These are phyloP conservation scores for Microthyrium microscopicum DNA, from an alignment of 2,329 filamentous ascomycete species.

Conservation along the genomic window DNA sequence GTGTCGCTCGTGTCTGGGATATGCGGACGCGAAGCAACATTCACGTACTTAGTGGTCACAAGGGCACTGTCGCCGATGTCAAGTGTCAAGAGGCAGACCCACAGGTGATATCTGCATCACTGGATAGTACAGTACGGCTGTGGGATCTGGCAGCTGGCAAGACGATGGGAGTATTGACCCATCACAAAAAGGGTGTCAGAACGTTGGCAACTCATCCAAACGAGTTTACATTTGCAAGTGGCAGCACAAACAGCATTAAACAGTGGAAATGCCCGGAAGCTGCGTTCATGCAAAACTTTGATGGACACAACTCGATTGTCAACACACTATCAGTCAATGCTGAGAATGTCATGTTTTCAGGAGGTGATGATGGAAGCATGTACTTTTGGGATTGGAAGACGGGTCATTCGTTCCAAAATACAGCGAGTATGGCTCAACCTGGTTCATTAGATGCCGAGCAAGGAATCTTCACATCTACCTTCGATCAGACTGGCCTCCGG, in stretches of 20 bases:
- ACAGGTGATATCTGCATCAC: conserved; percentile 82
- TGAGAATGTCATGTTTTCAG: conserved; percentile 87
- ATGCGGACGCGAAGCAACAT: conserved; percentile 95
- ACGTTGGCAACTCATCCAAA: conserved; percentile 69
- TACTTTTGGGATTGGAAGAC: conserved; percentile 99
- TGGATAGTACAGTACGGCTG: conserved; percentile 78
- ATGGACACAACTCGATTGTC: conserved; percentile 91
- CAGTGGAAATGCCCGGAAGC: conserved; percentile 99
- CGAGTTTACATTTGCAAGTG: conserved; percentile 92
- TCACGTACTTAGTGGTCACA: conserved; percentile 83
- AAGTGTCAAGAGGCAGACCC: conserved; percentile 93
- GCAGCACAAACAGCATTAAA: conserved; percentile 86
- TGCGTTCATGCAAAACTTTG: conserved; percentile 98
- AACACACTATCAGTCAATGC: conserved; percentile 88
- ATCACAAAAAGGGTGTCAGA: conserved; percentile 95
- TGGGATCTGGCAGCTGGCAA: conserved; percentile 97
- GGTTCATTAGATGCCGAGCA: conserved; percentile 87
- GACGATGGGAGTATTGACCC: conserved; percentile 86
- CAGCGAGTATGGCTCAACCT: conserved; percentile 85
- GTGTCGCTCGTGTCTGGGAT: conserved; percentile 91
- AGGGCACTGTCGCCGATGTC: conserved; percentile 73
- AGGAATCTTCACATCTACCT: conserved; percentile 86
- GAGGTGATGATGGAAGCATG: conserved; percentile 87
- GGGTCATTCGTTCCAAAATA: conserved; percentile 74
- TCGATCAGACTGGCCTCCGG: conserved; percentile 74